Percentiles rank a stretch among this genome's conserved stretches.
Evolutionary conservation across 2,329 filamentous ascomycete genomes (phyloP).

Genomic region (Pyrenophora seminiperda): DNA sequence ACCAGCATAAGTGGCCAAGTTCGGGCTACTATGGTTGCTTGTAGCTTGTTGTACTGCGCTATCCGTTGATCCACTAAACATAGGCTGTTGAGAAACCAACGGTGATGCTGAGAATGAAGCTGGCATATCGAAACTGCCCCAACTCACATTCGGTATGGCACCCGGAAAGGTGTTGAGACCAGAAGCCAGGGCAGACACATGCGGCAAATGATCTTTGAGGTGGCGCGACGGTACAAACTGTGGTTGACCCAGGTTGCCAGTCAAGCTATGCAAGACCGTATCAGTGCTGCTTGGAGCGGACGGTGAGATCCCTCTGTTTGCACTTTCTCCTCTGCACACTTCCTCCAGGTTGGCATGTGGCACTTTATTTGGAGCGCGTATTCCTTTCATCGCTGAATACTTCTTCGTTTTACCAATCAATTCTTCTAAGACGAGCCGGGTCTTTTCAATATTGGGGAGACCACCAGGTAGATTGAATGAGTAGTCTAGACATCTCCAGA

Average conservation of each 20-base stretch:
- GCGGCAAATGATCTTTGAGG: slow-evolving; percentile 1
- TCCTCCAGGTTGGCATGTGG: slow-evolving; percentile 36
- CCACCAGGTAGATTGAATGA: slow-evolving; percentile 67
- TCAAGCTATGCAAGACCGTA: slow-evolving; percentile 2
- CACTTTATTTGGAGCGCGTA: slow-evolving; percentile 58
- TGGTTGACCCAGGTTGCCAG: background rate
- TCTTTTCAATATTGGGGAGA: slow-evolving; percentile 62
- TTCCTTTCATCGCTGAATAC: slow-evolving; percentile 64
- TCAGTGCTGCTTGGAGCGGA: slow-evolving; percentile 1
- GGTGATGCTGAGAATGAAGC: slow-evolving; percentile 11
- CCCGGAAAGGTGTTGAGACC: slow-evolving; percentile 23
- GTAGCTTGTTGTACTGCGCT: background rate
- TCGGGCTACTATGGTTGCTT: slow-evolving; percentile 10
- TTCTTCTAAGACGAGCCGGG: slow-evolving; percentile 64
- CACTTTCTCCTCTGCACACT: slow-evolving; percentile 5
- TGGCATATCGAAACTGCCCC: slow-evolving; percentile 31
- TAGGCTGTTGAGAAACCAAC: slow-evolving; percentile 8
- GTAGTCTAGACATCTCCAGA: slow-evolving; percentile 74
- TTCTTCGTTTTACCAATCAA: slow-evolving; percentile 64
- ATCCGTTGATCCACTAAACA: background rate
- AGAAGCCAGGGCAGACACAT: slow-evolving; percentile 1
- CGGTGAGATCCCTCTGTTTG: slow-evolving; percentile 12
- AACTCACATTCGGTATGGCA: slow-evolving; percentile 33
- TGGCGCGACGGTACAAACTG: slow-evolving; percentile 8
- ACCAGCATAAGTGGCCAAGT: slow-evolving; percentile 2